phyloP scores from a whole-genome alignment of 768 basidiomycete genomes.

The Russula olivacea region DNA sequence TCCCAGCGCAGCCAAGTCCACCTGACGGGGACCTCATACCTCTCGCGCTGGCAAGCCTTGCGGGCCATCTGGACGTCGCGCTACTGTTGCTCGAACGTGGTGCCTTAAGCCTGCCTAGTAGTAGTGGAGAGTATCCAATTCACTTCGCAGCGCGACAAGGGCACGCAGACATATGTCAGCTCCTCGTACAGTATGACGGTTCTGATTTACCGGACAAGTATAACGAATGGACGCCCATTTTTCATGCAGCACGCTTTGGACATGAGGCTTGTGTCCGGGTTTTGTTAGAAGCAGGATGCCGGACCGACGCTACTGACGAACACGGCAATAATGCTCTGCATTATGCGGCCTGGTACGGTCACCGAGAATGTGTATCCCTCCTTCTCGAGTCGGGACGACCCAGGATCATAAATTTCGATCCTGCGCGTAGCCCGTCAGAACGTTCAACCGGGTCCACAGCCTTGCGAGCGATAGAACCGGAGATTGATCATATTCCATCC shows the following conservation, averaged over 20 bases:
- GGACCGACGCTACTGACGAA: constrained; percentile 77
- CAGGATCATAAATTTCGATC: constrained; percentile 21
- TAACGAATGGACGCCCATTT: constrained; percentile 96
- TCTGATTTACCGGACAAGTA: constrained; percentile 93
- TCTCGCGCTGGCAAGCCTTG: constrained; percentile 84
- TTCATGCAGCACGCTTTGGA: constrained; percentile 90
- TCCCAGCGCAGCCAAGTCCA: constrained; percentile 53
- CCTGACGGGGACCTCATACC: constrained; percentile 71
- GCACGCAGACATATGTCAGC: constrained; percentile 73
- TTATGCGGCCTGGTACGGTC: constrained; percentile 96
- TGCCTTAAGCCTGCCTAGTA: constrained; percentile 76
- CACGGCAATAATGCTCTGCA: constrained; percentile 78
- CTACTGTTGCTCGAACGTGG: constrained; percentile 70
- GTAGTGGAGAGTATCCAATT: constrained; percentile 94
- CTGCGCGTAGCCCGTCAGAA: constrained; percentile 26
- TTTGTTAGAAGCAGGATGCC: constrained; percentile 74
- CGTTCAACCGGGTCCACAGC: constrained; percentile 28
- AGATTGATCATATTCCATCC: constrained; percentile 89
- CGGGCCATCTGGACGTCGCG: constrained; percentile 81
- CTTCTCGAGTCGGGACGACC: constrained; percentile 35
- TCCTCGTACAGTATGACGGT: constrained; percentile 67
- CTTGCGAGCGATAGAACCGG: constrained; percentile 44
- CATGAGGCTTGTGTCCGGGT: constrained; percentile 65
- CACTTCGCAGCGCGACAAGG: constrained; percentile 94
- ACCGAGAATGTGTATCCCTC: constrained; percentile 57